These are phyloP conservation scores for Rhynchosporium secalis DNA, from an alignment of 2,329 filamentous ascomycete species.

Conservation along the genomic window DNA sequence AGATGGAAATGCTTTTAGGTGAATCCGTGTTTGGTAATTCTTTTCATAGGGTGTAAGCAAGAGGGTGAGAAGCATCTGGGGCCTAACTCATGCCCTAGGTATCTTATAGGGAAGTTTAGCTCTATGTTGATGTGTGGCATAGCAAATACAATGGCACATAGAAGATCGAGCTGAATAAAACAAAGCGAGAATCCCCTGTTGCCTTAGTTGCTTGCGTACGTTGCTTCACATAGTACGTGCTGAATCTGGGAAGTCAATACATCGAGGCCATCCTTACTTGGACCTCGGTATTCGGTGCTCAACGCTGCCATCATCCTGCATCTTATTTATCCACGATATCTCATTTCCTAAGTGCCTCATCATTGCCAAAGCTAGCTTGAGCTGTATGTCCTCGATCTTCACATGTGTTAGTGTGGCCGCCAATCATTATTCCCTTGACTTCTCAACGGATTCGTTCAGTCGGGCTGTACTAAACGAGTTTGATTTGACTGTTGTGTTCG, in stretches of 20 bases:
- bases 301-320: not conserved
- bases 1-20: not conserved
- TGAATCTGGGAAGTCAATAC: not conserved
- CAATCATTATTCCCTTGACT: conserved; percentile 15
- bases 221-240: not conserved
- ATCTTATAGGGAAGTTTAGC: not conserved
- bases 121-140: conserved; percentile 1
- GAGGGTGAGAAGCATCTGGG: not conserved
- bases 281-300: not conserved
- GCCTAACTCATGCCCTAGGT: not conserved
- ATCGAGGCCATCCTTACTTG: not conserved
- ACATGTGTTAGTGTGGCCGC: conserved; percentile 13
- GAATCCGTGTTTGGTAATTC: not conserved
- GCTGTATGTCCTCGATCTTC: not conserved
- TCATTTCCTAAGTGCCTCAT: not conserved
- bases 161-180: not conserved
- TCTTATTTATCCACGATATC: not conserved
- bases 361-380: not conserved
- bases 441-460: conserved; percentile 25
- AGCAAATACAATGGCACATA: not conserved
- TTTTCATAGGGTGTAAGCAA: not conserved
- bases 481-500: conserved; percentile 35
- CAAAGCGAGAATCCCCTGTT: not conserved
- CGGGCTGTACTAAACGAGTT: conserved; percentile 27
- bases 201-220: conserved; percentile 7